Percentiles rank a stretch among this genome's conserved stretches.
Conservation (phyloP, 1,284 basidiomycete species). For the Hortiboletus rubellus region DNA sequence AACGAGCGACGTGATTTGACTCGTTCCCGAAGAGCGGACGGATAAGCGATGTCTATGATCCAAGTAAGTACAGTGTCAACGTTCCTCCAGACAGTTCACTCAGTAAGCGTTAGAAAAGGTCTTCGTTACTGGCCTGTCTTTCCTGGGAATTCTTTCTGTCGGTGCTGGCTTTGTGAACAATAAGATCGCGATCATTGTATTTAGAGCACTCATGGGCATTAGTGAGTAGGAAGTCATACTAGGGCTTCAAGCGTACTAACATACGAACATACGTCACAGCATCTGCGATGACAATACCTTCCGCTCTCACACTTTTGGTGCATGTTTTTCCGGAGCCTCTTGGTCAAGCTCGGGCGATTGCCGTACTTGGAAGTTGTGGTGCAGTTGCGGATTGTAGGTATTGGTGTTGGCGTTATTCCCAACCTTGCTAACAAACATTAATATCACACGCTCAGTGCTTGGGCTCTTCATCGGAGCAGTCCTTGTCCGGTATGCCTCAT, state of each 20-base stretch:
- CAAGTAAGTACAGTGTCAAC: constrained; percentile 19
- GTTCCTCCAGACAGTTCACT: background rate
- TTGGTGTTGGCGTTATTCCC: background rate
- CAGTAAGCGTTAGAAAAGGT: constrained; percentile 17
- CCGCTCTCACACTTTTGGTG: constrained; percentile 47
- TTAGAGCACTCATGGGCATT: constrained; percentile 46
- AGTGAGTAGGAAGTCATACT: constrained; percentile 20
- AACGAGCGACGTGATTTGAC: constrained; percentile 17
- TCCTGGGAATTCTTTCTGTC: constrained; percentile 40
- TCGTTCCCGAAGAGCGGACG: constrained; percentile 29
- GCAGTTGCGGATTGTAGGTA: constrained; percentile 45
- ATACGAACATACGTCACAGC: constrained; percentile 25
- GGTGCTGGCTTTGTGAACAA: constrained; percentile 43
- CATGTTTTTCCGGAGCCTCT: constrained; percentile 45
- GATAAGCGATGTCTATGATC: constrained; percentile 34
- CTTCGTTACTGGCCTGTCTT: constrained; percentile 35
- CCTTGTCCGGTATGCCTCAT: constrained; percentile 41
- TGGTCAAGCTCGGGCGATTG: constrained; percentile 48
- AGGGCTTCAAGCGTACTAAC: constrained; percentile 1
- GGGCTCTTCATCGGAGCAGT: constrained; percentile 38
- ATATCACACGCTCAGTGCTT: constrained; percentile 26
- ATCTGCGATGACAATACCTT: constrained; percentile 48
- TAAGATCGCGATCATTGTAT: constrained; percentile 44
- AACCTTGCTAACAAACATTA: background rate
- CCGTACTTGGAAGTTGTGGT: constrained; percentile 46